Percentiles rank a stretch among this genome's conserved stretches.
phyloP scores from a whole-genome alignment of 805 yeast species.

The Clavispora fructus region DNA sequence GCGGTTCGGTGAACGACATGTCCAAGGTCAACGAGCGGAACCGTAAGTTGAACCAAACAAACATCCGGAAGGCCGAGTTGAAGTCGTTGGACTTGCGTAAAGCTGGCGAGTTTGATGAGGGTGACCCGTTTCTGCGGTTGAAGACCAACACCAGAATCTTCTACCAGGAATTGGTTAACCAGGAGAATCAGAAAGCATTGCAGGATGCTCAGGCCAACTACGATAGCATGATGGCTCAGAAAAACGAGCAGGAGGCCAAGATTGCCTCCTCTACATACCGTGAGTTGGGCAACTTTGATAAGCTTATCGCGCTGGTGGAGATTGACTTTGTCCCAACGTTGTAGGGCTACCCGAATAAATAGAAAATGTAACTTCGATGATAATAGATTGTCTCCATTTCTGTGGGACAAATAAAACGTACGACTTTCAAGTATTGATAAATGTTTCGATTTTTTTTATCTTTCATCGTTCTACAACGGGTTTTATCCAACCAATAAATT shows the following conservation, averaged over 20 bases:
- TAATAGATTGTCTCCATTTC: not conserved
- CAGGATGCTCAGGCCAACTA: conserved; percentile 47
- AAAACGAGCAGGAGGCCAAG: conserved; percentile 39
- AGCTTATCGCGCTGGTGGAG: conserved; percentile 40
- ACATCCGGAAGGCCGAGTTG: conserved; percentile 74
- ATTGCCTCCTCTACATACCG: conserved; percentile 51
- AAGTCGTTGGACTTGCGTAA: conserved; percentile 53
- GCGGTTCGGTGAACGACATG: conserved; percentile 42
- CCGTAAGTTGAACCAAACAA: conserved; percentile 71
- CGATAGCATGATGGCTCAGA: conserved; percentile 33
- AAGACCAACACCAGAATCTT: conserved; percentile 84
- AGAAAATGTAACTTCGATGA: not conserved
- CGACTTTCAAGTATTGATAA: too few species aligned
- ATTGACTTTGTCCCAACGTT: conserved; percentile 27
- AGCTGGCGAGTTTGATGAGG: conserved; percentile 38
- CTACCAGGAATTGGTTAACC: conserved; percentile 53
- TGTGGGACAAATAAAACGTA: too few species aligned
- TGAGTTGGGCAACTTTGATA: conserved; percentile 54
- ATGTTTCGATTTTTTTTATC: too few species aligned
- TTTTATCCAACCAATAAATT: not conserved
- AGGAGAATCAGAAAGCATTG: conserved; percentile 56
- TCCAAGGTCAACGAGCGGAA: conserved; percentile 80
- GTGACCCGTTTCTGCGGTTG: conserved; percentile 85
- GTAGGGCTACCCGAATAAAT: not conserved
- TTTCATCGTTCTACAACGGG: too few species aligned